These are phyloP conservation scores for Camellia lanceoleosa DNA, from an alignment of 148 eudicot species.

Conservation along the genomic window DNA sequence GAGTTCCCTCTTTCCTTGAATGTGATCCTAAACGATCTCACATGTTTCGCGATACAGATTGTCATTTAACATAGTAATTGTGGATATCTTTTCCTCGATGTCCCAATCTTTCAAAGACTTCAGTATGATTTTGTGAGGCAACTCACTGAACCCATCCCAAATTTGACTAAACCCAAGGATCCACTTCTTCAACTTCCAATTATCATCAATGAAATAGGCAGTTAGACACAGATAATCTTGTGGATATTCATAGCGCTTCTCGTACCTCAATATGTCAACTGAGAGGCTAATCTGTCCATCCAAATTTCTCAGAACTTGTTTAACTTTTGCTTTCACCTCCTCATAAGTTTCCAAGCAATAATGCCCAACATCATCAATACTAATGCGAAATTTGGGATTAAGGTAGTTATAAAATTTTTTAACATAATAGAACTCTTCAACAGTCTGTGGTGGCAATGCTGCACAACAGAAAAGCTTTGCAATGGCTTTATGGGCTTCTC, in stretches of 20 bases:
- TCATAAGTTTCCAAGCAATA: conserved; percentile 5
- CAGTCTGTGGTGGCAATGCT: neutral
- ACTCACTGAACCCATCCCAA: neutral
- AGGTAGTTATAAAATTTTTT: neutral
- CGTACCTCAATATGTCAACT: neutral
- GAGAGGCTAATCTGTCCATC: neutral
- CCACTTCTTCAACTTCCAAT: conserved; percentile 12
- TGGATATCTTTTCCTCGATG: conserved; percentile 3
- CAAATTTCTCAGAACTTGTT: conserved; percentile 6
- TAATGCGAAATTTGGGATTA: conserved; percentile 1
- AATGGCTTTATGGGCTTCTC: neutral
- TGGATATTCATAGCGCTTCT: neutral
- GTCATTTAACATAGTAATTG: neutral
- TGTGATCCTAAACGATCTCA: neutral
- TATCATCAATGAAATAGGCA: neutral
- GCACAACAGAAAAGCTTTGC: neutral
- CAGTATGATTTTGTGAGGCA: neutral
- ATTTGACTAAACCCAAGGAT: neutral
- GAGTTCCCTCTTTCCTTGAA: neutral
- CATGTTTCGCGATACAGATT: neutral
- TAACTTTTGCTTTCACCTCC: conserved; percentile 7
- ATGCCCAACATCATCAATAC: neutral
- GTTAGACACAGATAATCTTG: neutral
- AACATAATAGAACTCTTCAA: neutral
- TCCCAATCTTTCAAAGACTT: conserved; percentile 7